Evolutionary conservation across 306 rosid genomes (phyloP).

Genomic region (Biancaea sappan): DNA sequence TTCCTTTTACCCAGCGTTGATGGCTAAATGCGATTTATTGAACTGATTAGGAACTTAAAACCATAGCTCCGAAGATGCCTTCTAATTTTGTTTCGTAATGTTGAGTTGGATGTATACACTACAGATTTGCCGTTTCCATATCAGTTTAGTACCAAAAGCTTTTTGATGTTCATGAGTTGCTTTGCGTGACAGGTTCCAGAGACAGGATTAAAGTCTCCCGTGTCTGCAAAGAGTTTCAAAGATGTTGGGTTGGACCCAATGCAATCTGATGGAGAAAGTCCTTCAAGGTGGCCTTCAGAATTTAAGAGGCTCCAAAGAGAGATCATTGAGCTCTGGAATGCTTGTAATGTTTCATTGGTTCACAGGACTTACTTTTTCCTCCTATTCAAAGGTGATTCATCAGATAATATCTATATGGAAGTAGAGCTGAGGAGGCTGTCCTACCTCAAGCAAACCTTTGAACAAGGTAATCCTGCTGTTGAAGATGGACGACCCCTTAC

Average conservation of each 20-base stretch:
- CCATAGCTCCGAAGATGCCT: conserved; percentile 11
- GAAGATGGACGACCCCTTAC: conserved; percentile 65
- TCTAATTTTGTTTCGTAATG: neutral
- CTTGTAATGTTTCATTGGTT: conserved; percentile 82
- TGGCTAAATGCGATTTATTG: neutral
- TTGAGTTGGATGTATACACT: conserved; percentile 2
- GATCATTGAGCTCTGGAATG: conserved; percentile 81
- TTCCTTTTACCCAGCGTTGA: conserved; percentile 9
- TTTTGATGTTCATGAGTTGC: conserved; percentile 27
- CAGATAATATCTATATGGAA: conserved; percentile 87
- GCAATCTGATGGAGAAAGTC: conserved; percentile 50
- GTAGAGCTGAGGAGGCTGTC: conserved; percentile 84
- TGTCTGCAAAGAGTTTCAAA: conserved; percentile 53
- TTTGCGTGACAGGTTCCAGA: conserved; percentile 49
- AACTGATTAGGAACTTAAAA: conserved; percentile 7
- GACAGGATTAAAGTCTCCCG: conserved; percentile 34
- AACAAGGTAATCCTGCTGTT: conserved; percentile 50
- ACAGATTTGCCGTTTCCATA: neutral
- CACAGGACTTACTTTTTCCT: conserved; percentile 96
- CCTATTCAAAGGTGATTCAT: conserved; percentile 74
- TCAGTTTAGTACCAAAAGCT: conserved; percentile 14
- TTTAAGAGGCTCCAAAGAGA: conserved; percentile 77
- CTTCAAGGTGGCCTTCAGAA: conserved; percentile 78
- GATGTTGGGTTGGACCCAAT: conserved; percentile 77
- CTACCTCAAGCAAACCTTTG: conserved; percentile 68